A percentile compares a stretch with the other conserved stretches of the same genome.
Evolutionary conservation across 345 rosid genomes (phyloP).

Genomic region (Syzygium aromaticum): DNA sequence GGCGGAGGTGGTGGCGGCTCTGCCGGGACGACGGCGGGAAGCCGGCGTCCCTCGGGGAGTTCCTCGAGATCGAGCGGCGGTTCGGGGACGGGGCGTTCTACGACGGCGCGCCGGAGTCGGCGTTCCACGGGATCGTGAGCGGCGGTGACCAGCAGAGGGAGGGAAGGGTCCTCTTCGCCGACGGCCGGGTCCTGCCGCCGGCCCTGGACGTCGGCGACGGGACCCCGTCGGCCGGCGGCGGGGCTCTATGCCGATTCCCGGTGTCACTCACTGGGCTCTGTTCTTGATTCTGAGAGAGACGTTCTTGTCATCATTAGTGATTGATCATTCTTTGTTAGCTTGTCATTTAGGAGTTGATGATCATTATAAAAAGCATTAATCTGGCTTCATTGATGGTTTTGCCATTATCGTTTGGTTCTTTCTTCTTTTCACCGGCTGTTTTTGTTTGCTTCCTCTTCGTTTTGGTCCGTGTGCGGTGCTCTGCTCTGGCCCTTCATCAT

Average conservation of each 20-base stretch:
- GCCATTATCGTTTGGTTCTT: background rate
- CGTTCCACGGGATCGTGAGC: constrained; percentile 42
- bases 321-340: background rate
- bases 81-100: constrained; percentile 57
- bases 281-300: background rate
- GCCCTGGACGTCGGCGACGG: constrained; percentile 16
- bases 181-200: constrained; percentile 84
- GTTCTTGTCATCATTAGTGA: background rate
- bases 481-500: too few species aligned
- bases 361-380: background rate
- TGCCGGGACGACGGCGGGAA: constrained; percentile 58
- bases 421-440: background rate
- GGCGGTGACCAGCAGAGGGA: constrained; percentile 1
- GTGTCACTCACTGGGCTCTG: constrained; percentile 72
- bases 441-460: background rate
- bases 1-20: constrained; percentile 79
- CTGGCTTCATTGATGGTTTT: background rate
- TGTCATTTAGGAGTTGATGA: background rate
- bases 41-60: constrained; percentile 81
- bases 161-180: constrained; percentile 60
- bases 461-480: background rate
- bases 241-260: constrained; percentile 55
- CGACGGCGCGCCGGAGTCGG: constrained; percentile 47
- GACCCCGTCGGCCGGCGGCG: constrained; percentile 23
- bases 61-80: constrained; percentile 83